These are phyloP conservation scores for Phytophthora nicotianae DNA, from an alignment of 352 stramenopile genomes.

Conservation along the genomic window DNA sequence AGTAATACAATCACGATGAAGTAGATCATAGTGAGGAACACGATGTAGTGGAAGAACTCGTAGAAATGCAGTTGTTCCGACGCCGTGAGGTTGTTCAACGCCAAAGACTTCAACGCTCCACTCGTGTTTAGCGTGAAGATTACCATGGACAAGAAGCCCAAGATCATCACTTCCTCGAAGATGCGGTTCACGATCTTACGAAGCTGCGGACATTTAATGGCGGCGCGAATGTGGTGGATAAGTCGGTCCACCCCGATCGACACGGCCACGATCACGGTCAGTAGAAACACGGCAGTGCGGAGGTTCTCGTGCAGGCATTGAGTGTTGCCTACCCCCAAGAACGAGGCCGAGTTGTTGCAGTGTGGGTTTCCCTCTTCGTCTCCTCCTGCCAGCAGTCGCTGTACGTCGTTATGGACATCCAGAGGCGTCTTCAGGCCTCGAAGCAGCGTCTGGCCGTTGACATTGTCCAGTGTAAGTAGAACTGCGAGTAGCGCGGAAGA, in stretches of 20 bases:
- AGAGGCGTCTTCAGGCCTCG: conserved; percentile 9
- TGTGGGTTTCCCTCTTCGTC: conserved; percentile 20
- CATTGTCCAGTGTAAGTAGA: conserved; percentile 16
- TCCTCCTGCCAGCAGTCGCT: conserved; percentile 16
- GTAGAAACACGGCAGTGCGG: conserved; percentile 71
- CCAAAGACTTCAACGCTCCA: conserved; percentile 62
- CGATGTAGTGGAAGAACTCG: conserved; percentile 92
- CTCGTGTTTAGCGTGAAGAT: conserved; percentile 90
- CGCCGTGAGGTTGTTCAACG: conserved; percentile 49
- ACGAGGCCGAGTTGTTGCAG: conserved; percentile 63
- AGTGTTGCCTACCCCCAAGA: conserved; percentile 84
- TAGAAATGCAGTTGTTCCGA: conserved; percentile 85
- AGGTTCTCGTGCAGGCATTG: conserved; percentile 80
- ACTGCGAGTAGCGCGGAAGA: conserved; percentile 18
- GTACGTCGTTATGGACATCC: conserved; percentile 2
- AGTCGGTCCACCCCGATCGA: conserved; percentile 68
- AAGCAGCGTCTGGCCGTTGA: conserved; percentile 15
- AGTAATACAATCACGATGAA: conserved; percentile 88
- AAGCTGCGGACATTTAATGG: conserved; percentile 81
- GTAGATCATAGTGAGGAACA: conserved; percentile 91
- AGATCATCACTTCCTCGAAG: conserved; percentile 90
- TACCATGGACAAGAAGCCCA: conserved; percentile 89
- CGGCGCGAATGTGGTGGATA: conserved; percentile 52
- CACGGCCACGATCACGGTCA: conserved; percentile 77
- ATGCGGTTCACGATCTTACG: conserved; percentile 85